These are phyloP conservation scores for Corylus avellana DNA, from an alignment of 306 rosid genomes.

Conservation along the genomic window DNA sequence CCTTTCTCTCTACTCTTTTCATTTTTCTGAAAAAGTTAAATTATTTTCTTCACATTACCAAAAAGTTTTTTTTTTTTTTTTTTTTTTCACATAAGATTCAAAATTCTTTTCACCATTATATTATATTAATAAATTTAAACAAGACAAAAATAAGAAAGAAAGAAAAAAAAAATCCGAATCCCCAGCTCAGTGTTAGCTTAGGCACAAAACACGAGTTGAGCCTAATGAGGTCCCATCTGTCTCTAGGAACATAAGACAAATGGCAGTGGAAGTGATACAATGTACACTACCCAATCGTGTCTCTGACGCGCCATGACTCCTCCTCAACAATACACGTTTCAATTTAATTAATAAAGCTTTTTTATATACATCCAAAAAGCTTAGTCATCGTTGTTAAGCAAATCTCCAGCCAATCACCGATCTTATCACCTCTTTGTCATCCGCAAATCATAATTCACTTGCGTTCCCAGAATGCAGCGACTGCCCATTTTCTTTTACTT, in stretches of 20 bases:
- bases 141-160: too few relatives aligned
- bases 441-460: background rate
- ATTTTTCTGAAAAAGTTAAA: too few relatives aligned
- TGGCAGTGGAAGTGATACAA: background rate
- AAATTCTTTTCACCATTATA: too few relatives aligned
- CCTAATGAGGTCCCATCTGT: background rate
- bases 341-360: too few relatives aligned
- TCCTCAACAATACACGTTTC: background rate
- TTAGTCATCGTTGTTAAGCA: slow-evolving; percentile 14
- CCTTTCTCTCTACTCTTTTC: too few relatives aligned
- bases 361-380: too few relatives aligned
- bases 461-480: background rate
- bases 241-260: background rate
- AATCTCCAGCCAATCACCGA: slow-evolving; percentile 24
- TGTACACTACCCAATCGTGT: background rate
- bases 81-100: too few relatives aligned
- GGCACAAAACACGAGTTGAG: background rate
- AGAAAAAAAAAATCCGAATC: too few relatives aligned
- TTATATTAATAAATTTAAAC: too few relatives aligned
- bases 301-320: slow-evolving; percentile 1
- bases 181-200: background rate
- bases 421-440: slow-evolving; percentile 16
- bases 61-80: too few relatives aligned
- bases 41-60: too few relatives aligned
- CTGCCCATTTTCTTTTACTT: background rate